Evolutionary conservation across 1,284 basidiomycete species (phyloP).

Genomic region (Ustilago tritici): DNA sequence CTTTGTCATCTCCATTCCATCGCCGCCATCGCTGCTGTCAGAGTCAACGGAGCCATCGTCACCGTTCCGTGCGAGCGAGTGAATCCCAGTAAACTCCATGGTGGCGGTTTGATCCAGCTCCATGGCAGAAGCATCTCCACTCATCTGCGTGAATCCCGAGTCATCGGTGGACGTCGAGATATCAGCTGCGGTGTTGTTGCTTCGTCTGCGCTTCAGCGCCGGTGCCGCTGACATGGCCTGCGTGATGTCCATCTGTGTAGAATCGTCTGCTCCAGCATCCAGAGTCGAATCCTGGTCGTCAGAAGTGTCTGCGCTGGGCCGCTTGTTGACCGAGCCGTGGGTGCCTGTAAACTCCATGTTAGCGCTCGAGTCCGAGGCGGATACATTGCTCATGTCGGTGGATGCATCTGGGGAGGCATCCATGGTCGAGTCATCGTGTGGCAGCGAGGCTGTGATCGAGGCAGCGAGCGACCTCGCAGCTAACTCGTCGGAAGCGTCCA

Average conservation of each 20-base stretch:
- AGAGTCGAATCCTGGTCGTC: conserved; percentile 32
- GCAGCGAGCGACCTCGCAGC: conserved; percentile 42
- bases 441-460: conserved; percentile 45
- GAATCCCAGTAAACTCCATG: conserved; percentile 54
- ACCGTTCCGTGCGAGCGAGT: conserved; percentile 13
- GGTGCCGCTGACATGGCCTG: conserved; percentile 32
- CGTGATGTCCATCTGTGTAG: conserved; percentile 47
- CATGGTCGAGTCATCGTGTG: conserved; percentile 48
- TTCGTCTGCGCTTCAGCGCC: conserved; percentile 38
- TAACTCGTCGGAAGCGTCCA: conserved; percentile 40
- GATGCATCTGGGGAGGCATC: conserved; percentile 27
- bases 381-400: conserved; percentile 20
- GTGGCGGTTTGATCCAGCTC: conserved; percentile 39
- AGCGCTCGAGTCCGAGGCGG: conserved; percentile 27
- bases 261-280: conserved; percentile 23
- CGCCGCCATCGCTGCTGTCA: conserved; percentile 28
- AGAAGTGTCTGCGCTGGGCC: conserved; percentile 23
- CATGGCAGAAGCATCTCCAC: conserved; percentile 23
- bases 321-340: conserved; percentile 43
- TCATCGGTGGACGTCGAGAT: conserved; percentile 27
- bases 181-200: conserved; percentile 32
- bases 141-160: background rate
- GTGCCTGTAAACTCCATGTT: conserved; percentile 54
- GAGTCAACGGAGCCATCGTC: conserved; percentile 25
- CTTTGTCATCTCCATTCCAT: conserved; percentile 52